These are phyloP conservation scores for Calamus simplicifolius DNA, from an alignment of 176 grass and related monocot species.

Conservation along the genomic window DNA sequence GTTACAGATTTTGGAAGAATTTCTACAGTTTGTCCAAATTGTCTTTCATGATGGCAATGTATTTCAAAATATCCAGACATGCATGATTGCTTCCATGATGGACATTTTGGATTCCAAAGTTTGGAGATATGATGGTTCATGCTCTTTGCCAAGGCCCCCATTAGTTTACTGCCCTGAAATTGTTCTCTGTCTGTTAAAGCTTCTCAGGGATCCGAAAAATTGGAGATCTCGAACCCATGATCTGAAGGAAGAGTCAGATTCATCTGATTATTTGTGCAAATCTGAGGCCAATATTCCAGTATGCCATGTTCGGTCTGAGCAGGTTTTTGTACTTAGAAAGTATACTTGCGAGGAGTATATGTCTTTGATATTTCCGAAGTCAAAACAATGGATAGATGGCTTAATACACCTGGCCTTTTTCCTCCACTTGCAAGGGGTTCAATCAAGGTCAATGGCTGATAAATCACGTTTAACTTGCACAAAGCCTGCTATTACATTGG, in stretches of 20 bases:
- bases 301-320: slow-evolving; percentile 48
- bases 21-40: slow-evolving; percentile 59
- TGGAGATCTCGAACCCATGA: slow-evolving; percentile 38
- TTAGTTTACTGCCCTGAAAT: slow-evolving; percentile 70
- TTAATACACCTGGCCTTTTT: slow-evolving; percentile 74
- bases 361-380: slow-evolving; percentile 53
- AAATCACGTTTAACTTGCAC: slow-evolving; percentile 45
- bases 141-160: slow-evolving; percentile 58
- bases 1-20: slow-evolving; percentile 82
- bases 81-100: slow-evolving; percentile 72
- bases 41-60: slow-evolving; percentile 47
- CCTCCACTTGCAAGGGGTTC: slow-evolving; percentile 68
- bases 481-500: slow-evolving; percentile 55
- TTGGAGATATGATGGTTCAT: slow-evolving; percentile 54
- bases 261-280: slow-evolving; percentile 26
- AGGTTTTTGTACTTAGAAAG: slow-evolving; percentile 53
- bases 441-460: slow-evolving; percentile 44
- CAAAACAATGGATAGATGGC: slow-evolving; percentile 77
- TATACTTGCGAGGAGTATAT: slow-evolving; percentile 57
- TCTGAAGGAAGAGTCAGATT: slow-evolving; percentile 28
- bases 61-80: slow-evolving; percentile 56
- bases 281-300: slow-evolving; percentile 36
- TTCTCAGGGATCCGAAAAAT: slow-evolving; percentile 44
- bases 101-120: slow-evolving; percentile 47
- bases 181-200: slow-evolving; percentile 63